These are phyloP conservation scores for Xanthoconium purpureum DNA, from an alignment of 768 basidiomycete species.

Conservation along the genomic window DNA sequence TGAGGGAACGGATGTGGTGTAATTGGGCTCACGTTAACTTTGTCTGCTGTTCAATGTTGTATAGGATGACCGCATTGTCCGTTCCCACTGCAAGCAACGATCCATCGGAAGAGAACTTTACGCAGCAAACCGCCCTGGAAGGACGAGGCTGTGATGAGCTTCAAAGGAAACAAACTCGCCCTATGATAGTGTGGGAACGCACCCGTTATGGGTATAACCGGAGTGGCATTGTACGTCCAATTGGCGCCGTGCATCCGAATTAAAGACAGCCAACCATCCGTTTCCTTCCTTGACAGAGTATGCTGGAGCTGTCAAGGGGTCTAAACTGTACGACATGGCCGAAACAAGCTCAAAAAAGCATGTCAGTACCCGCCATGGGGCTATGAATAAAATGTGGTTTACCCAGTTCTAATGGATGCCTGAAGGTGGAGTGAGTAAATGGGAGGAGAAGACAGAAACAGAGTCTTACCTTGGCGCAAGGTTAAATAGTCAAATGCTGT, in stretches of 20 bases:
- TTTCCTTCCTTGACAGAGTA: conserved; percentile 43
- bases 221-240: conserved; percentile 60
- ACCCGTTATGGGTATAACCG: conserved; percentile 82
- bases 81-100: conserved; percentile 32
- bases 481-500: conserved; percentile 1
- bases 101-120: conserved; percentile 33
- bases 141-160: conserved; percentile 4
- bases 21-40: conserved; percentile 25
- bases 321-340: conserved; percentile 25
- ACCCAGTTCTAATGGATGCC: not conserved
- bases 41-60: conserved; percentile 25
- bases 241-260: conserved; percentile 44
- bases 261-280: conserved; percentile 56
- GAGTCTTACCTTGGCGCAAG: not conserved
- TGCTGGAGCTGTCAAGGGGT: conserved; percentile 27
- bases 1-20: not conserved
- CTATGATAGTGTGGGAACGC: conserved; percentile 26
- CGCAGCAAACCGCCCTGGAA: conserved; percentile 30
- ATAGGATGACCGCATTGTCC: conserved; percentile 31
- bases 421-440: not conserved
- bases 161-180: conserved; percentile 4
- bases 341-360: not conserved
- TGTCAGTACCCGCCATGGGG: conserved; percentile 5
- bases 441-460: not conserved
- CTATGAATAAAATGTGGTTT: not conserved